A percentile compares a stretch with the other conserved stretches of the same genome.
Evolutionary conservation across 352 stramenopile genomes (phyloP).

Genomic region (Discostella stelligera): DNA sequence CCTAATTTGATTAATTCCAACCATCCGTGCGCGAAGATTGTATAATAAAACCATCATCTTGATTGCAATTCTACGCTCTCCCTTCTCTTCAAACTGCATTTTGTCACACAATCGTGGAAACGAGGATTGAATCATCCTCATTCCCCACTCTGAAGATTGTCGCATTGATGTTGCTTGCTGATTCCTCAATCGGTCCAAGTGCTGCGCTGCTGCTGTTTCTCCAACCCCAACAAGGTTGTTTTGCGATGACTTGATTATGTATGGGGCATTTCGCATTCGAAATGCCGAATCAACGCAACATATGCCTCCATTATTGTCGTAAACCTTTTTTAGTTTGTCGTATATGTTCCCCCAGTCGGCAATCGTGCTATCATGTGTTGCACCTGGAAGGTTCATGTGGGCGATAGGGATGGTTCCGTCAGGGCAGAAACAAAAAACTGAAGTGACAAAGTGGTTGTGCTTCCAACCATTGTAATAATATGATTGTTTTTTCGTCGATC

Average conservation of each 20-base stretch:
- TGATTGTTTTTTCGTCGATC: slow-evolving; percentile 3
- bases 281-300: slow-evolving; percentile 34
- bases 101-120: slow-evolving; percentile 39
- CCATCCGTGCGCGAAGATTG: slow-evolving; percentile 19
- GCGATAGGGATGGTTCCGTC: slow-evolving; percentile 23
- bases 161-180: slow-evolving; percentile 6
- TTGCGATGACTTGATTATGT: slow-evolving; percentile 26
- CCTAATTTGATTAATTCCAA: slow-evolving; percentile 29
- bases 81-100: slow-evolving; percentile 31
- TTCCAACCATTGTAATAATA: not conserved
- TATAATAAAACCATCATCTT: slow-evolving; percentile 28
- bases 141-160: slow-evolving; percentile 35
- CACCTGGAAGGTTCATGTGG: slow-evolving; percentile 25
- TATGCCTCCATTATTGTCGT: slow-evolving; percentile 11
- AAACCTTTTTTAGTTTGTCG: slow-evolving; percentile 29
- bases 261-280: not conserved
- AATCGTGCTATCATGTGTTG: slow-evolving; percentile 24
- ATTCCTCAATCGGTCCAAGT: slow-evolving; percentile 8
- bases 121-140: slow-evolving; percentile 27
- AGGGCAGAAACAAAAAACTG: slow-evolving; percentile 16
- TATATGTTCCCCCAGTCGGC: slow-evolving; percentile 28
- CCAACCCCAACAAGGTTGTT: not conserved
- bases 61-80: slow-evolving; percentile 24
- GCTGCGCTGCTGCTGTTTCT: not conserved
- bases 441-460: not conserved